These are phyloP conservation scores for Fusarium transvaalense DNA, from an alignment of 2,329 filamentous ascomycete genomes.

Conservation along the genomic window DNA sequence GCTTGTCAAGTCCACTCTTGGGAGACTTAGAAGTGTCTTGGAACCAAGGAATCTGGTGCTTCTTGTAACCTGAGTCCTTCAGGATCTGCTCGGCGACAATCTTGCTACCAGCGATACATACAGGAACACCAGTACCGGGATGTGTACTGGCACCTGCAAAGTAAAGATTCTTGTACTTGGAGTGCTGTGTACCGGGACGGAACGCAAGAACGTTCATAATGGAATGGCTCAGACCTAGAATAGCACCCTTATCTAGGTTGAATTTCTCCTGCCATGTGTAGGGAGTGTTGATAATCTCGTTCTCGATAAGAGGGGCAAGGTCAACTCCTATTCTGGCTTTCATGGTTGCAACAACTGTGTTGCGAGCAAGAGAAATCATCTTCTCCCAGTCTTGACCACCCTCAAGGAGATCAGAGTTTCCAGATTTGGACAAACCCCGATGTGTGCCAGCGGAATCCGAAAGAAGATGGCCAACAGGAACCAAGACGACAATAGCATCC, in stretches of 20 bases:
- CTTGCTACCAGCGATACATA: conserved; percentile 76
- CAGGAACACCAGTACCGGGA: conserved; percentile 81
- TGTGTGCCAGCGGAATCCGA: conserved; percentile 35
- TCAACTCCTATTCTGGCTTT: conserved; percentile 69
- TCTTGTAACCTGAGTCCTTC: conserved; percentile 3
- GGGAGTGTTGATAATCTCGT: conserved; percentile 77
- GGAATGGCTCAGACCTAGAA: conserved; percentile 76
- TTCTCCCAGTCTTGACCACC: conserved; percentile 61
- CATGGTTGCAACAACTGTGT: conserved; percentile 72
- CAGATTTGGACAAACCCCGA: conserved; percentile 23
- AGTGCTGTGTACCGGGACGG: conserved; percentile 69
- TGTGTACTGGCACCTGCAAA: conserved; percentile 83
- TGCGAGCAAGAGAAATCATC: conserved; percentile 70
- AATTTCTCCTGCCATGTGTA: conserved; percentile 73
- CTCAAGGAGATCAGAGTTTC: not conserved
- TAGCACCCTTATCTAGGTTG: conserved; percentile 81
- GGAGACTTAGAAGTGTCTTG: not conserved
- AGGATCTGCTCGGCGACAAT: conserved; percentile 64
- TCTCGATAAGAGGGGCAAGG: conserved; percentile 61
- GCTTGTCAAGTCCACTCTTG: conserved; percentile 24
- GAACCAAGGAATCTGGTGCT: conserved; percentile 27
- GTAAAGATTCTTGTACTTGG: conserved; percentile 66
- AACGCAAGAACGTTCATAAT: conserved; percentile 81
- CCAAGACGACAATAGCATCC: conserved; percentile 76
- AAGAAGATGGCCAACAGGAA: conserved; percentile 76